Conservation (phyloP, 2,329 filamentous ascomycete genomes). For the Apiospora hydei region DNA sequence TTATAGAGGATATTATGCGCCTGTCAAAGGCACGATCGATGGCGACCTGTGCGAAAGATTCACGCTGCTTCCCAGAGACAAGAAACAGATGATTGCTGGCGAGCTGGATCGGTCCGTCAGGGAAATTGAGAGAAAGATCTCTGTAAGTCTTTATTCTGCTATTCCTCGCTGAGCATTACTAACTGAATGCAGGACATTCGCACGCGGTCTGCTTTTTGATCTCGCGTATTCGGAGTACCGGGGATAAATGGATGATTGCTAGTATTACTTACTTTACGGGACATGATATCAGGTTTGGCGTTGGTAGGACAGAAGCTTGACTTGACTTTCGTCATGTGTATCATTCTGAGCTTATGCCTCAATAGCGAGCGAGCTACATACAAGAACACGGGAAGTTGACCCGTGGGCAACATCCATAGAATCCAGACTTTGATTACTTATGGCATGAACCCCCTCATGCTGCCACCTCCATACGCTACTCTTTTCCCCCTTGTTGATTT, state of each 20-base stretch:
- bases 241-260: conserved; percentile 2
- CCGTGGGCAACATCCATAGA: background rate
- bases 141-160: conserved; percentile 52
- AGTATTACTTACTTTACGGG: conserved; percentile 10
- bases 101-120: conserved; percentile 90
- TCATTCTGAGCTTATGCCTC: background rate
- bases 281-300: conserved; percentile 17
- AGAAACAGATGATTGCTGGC: conserved; percentile 93
- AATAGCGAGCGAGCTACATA: conserved; percentile 13
- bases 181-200: conserved; percentile 58
- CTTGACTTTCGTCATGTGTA: conserved; percentile 1
- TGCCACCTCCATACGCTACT: conserved; percentile 34
- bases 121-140: conserved; percentile 96
- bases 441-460: conserved; percentile 20
- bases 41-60: conserved; percentile 96
- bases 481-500: conserved; percentile 37
- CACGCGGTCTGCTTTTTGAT: conserved; percentile 65
- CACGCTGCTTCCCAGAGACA: conserved; percentile 81
- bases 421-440: background rate
- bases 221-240: conserved; percentile 18
- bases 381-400: conserved; percentile 9
- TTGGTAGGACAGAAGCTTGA: conserved; percentile 14
- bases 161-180: conserved; percentile 29
- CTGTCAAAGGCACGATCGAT: conserved; percentile 95
- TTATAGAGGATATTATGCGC: conserved; percentile 94